These are phyloP conservation scores for Leccinum proximum DNA, from an alignment of 1,284 basidiomycete species.

Conservation along the genomic window DNA sequence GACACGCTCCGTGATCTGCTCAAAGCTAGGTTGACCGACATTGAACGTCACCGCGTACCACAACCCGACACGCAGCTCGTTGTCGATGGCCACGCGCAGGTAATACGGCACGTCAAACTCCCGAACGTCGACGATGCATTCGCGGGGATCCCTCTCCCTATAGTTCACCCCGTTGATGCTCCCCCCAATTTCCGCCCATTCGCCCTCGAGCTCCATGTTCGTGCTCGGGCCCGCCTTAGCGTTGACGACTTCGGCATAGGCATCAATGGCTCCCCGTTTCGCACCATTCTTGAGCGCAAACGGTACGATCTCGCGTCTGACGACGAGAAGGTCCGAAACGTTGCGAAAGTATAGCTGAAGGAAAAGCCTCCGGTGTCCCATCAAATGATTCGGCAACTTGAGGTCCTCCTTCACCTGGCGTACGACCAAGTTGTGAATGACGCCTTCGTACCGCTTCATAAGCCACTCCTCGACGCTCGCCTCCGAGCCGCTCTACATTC, in stretches of 20 bases:
- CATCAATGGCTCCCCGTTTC: conserved; percentile 96
- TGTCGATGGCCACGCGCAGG: conserved; percentile 97
- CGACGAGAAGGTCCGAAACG: conserved; percentile 86
- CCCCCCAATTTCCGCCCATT: conserved; percentile 52
- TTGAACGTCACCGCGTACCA: conserved; percentile 94
- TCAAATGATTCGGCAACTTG: conserved; percentile 93
- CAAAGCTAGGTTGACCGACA: conserved; percentile 80
- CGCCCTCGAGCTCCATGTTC: conserved; percentile 68
- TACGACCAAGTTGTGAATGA: conserved; percentile 68
- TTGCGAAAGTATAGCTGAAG: conserved; percentile 93
- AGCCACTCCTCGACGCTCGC: conserved; percentile 96
- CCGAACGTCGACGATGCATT: conserved; percentile 91
- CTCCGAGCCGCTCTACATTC: conserved; percentile 76
- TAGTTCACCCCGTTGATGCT: conserved; percentile 39
- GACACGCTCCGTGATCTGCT: conserved; percentile 78
- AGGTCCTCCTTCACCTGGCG: conserved; percentile 93
- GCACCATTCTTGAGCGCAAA: conserved; percentile 89
- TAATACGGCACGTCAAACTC: conserved; percentile 99
- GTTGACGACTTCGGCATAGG: conserved; percentile 97
- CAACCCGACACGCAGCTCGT: conserved; percentile 94
- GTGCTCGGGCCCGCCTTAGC: conserved; percentile 56
- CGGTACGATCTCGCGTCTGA: conserved; percentile 88
- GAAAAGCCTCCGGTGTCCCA: conserved; percentile 88
- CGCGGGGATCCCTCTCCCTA: conserved; percentile 78
- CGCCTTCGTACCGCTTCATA: conserved; percentile 89